These are phyloP conservation scores for Grosmannia penicillata DNA, from an alignment of 2,329 filamentous ascomycete genomes.

Conservation along the genomic window DNA sequence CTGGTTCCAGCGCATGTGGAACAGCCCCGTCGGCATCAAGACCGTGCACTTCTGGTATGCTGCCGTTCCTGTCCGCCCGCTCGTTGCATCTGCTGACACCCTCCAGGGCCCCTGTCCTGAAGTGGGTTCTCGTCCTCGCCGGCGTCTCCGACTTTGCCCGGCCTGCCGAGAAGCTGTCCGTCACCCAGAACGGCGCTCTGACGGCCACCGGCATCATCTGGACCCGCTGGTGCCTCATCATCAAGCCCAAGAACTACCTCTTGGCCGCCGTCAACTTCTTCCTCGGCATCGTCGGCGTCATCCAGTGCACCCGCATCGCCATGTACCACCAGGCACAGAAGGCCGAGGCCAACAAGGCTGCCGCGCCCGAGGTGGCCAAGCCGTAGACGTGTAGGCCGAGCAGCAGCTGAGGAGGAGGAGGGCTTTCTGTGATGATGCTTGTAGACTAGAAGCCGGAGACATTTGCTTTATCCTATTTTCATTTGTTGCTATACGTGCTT, in stretches of 20 bases:
- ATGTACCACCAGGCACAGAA: conserved; percentile 16
- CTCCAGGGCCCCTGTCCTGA: conserved; percentile 83
- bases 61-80: neutral
- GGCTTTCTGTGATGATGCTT: neutral
- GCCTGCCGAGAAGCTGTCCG: conserved; percentile 80
- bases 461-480: no score
- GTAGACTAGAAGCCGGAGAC: no score
- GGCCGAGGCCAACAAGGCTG: conserved; percentile 27
- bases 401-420: neutral
- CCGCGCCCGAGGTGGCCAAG: conserved; percentile 12
- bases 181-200: conserved; percentile 83
- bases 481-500: no score
- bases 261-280: conserved; percentile 97
- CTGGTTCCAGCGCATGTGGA: conserved; percentile 69
- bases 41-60: conserved; percentile 95
- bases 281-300: conserved; percentile 72
- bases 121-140: conserved; percentile 85
- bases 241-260: conserved; percentile 86
- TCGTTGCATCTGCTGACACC: neutral
- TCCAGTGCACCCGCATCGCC: conserved; percentile 68
- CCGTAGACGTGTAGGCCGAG: no score
- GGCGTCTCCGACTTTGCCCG: conserved; percentile 85
- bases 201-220: conserved; percentile 89
- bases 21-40: conserved; percentile 68
- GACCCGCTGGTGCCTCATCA: conserved; percentile 98